Percentiles rank a stretch among this genome's conserved stretches.
Conservation (phyloP, 169 alveolate species). For the Eimeria sp. region DNA sequence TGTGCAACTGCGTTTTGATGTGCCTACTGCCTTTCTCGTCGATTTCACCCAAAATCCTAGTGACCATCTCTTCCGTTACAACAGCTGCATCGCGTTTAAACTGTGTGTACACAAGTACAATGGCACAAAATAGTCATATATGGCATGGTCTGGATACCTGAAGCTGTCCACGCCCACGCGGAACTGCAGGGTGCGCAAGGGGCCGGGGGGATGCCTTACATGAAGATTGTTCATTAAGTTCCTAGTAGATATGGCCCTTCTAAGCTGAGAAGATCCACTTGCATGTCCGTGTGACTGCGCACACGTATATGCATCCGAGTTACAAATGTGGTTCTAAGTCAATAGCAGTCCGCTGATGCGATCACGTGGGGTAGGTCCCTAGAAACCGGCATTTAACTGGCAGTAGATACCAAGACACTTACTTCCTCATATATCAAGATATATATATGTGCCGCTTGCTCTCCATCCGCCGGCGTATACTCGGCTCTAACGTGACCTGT, state of each 20-base stretch:
- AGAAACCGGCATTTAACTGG: too few species aligned
- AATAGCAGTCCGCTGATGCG: background rate
- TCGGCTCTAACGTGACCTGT: background rate
- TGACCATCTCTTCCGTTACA: background rate
- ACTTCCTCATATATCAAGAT: background rate
- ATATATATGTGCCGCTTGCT: background rate
- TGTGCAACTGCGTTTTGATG: background rate
- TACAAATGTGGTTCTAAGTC: background rate
- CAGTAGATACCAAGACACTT: background rate
- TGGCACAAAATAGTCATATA: background rate
- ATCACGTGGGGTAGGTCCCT: background rate
- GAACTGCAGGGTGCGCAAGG: background rate
- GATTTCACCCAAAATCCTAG: background rate
- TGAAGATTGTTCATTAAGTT: background rate
- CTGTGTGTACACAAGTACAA: background rate
- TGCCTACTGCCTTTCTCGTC: background rate
- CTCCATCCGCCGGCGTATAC: background rate
- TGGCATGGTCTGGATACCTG: background rate
- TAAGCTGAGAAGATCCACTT: background rate
- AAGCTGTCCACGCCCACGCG: background rate
- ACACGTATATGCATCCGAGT: background rate
- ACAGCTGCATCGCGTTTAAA: background rate
- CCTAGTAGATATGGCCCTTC: background rate
- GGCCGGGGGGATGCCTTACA: background rate
- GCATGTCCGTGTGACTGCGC: background rate